These are phyloP conservation scores for Alternaria incomplexa DNA, from an alignment of 2,329 filamentous ascomycete genomes.

Conservation along the genomic window DNA sequence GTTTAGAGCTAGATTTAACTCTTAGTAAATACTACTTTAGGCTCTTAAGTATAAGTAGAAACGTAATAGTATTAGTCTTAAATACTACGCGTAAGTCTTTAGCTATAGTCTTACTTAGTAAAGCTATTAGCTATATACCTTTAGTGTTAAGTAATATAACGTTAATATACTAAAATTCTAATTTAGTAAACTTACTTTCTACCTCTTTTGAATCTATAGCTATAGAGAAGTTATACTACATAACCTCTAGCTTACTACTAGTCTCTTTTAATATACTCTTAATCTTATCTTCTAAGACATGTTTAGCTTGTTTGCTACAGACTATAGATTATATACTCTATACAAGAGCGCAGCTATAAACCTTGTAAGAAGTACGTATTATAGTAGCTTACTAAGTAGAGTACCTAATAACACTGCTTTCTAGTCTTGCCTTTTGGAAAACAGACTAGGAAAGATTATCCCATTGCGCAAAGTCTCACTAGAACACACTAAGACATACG, in stretches of 20 bases:
- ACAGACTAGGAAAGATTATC: background rate
- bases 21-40: background rate
- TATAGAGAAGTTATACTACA: constrained; percentile 5
- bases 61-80: background rate
- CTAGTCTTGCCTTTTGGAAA: background rate
- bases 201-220: background rate
- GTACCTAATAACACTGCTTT: background rate
- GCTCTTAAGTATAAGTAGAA: background rate
- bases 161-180: background rate
- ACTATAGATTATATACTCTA: too few species aligned
- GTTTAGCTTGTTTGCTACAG: background rate
- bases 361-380: background rate
- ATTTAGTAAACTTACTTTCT: background rate
- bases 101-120: background rate
- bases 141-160: background rate
- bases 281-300: background rate
- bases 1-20: background rate
- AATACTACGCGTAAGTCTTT: background rate
- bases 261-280: background rate
- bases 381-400: background rate
- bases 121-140: background rate
- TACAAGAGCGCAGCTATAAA: too few species aligned
- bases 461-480: background rate
- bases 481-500: background rate
- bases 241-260: constrained; percentile 4